These are phyloP conservation scores for Fusarium pilosicola DNA, from an alignment of 2,329 filamentous ascomycete genomes.

Conservation along the genomic window DNA sequence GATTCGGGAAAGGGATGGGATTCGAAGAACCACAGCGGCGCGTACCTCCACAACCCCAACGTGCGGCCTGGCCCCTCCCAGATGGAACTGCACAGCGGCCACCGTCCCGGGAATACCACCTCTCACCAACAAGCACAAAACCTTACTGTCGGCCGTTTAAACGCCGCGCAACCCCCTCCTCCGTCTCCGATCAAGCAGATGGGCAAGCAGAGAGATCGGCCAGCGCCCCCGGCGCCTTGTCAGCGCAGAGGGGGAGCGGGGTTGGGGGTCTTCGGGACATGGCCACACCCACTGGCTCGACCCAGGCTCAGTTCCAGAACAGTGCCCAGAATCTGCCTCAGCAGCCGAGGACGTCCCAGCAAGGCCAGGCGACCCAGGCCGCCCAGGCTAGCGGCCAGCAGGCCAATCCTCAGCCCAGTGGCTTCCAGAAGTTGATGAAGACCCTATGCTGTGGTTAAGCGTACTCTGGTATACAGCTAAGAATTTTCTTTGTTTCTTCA, in stretches of 20 bases:
- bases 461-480: constrained; percentile 34
- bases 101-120: constrained; percentile 72
- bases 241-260: constrained; percentile 80
- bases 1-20: constrained; percentile 90
- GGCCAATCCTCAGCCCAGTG: constrained; percentile 78
- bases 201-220: constrained; percentile 78
- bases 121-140: constrained; percentile 70
- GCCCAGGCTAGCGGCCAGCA: constrained; percentile 65
- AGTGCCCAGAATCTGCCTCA: constrained; percentile 87
- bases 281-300: constrained; percentile 87
- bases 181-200: constrained; percentile 85
- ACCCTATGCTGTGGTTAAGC: constrained; percentile 85
- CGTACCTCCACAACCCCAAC: constrained; percentile 79
- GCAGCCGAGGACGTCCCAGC: constrained; percentile 69
- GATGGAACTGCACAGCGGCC: constrained; percentile 82
- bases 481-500: constrained; percentile 45
- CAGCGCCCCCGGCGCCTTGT: constrained; percentile 78
- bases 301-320: constrained; percentile 95
- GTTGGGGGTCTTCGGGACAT: constrained; percentile 78
- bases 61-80: constrained; percentile 82
- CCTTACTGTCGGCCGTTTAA: constrained; percentile 88
- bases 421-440: constrained; percentile 94
- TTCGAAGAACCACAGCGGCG: constrained; percentile 71
- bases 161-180: constrained; percentile 90
- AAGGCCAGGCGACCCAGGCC: constrained; percentile 66